Evolutionary conservation across 2,329 filamentous ascomycete species (phyloP).

Genomic region (Sporothrix protearum): DNA sequence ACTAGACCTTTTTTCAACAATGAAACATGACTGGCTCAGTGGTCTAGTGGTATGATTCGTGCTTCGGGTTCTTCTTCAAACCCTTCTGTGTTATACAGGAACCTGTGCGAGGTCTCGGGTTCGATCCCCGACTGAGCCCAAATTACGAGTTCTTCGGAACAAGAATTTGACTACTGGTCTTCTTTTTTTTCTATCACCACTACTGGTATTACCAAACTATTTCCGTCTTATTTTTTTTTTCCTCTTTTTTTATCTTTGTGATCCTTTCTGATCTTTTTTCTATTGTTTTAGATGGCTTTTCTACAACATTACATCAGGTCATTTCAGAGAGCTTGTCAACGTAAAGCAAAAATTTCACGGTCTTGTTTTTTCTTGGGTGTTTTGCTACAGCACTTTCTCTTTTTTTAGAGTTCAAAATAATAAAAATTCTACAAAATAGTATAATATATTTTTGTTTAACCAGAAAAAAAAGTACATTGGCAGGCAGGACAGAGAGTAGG

Average conservation of each 20-base stretch:
- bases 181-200: not conserved
- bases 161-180: not conserved
- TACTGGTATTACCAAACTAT: not conserved
- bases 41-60: slow-evolving; percentile 31
- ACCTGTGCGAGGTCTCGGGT: slow-evolving; percentile 30
- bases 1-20: not conserved
- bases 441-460: no score
- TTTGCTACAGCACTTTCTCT: not conserved
- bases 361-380: not conserved
- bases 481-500: no score
- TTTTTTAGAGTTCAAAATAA: not conserved
- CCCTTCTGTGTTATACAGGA: slow-evolving; percentile 27
- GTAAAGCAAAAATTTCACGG: no score
- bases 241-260: no score
- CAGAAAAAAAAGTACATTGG: no score
- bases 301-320: no score
- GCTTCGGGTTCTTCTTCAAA: slow-evolving; percentile 27
- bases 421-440: no score
- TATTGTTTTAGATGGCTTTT: no score
- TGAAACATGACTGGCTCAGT: slow-evolving; percentile 25
- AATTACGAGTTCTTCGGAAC: no score
- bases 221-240: no score
- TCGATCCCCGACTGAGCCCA: slow-evolving; percentile 30
- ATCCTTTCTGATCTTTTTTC: no score
- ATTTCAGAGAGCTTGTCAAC: no score